Evolutionary conservation across 768 basidiomycete genomes (phyloP), one percentile per base, ranked within the genome.

Genomic region (Russula virescens): DNA sequence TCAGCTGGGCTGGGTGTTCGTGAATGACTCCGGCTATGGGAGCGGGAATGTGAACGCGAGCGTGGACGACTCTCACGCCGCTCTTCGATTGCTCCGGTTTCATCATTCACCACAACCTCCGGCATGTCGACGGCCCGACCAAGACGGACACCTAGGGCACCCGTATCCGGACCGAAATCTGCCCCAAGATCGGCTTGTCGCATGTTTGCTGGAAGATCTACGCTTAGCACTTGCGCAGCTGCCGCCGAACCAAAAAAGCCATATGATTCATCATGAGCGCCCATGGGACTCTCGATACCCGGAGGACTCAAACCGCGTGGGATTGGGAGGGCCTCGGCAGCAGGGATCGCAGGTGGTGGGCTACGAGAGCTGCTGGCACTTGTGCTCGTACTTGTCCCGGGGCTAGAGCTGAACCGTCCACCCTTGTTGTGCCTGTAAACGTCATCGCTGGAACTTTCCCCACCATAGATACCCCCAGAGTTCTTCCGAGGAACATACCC

Each of bases 381-480:
- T 18, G 67, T 63, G 13, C 62, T 65, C 23, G 62, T 57, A 46
- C 66, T 63, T 46, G 67, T 50, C n/a, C 70, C 71, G 47, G 73
- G 73, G 58, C 72, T 65, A 63, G 76, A 64, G 42, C 58, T 78
- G 69, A 76, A 75, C 56, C 73, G 74, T 38, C 72, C 69, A 60
- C 72, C 74, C 25, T 71, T 73, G 34, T 71, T 73, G 34, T 74
- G 74, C 60, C 71, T 71, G 65, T 75, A 74, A 21, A 74, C 70
- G 64, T 74, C 74, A 62, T 75, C 74, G 28, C 61, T 62, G 2
- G 67, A 63, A 28, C 58, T 60, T 52, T 55, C 61, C 53, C 43
- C 55, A 51, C 69, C 66, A 28, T 56, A 63, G 3, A 67, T n/a
- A 48, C 62, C 69, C 14, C 68, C 70, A 13, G 68, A 68, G 53